A percentile compares a stretch with the other conserved stretches of the same genome.
Evolutionary conservation across 148 eudicot species (phyloP).

Genomic region (Vaccinium myrtillus): DNA sequence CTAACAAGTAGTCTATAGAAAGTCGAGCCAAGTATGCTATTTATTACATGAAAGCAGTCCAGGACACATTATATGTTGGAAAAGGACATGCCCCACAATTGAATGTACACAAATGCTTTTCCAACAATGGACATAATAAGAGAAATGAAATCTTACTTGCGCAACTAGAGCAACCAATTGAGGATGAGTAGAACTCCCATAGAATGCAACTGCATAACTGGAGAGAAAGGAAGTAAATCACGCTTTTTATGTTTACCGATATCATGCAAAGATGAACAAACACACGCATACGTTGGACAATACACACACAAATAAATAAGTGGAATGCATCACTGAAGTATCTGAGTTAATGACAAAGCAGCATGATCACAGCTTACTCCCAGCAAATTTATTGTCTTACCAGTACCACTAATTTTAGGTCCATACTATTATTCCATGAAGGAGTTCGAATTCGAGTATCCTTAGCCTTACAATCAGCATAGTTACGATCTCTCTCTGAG

Average conservation of each 20-base stretch:
- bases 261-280: not conserved
- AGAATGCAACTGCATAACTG: slow-evolving; percentile 88
- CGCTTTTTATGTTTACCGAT: not conserved
- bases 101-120: not conserved
- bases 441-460: not conserved
- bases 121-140: not conserved
- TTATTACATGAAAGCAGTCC: not conserved
- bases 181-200: slow-evolving; percentile 67
- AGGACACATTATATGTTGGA: not conserved
- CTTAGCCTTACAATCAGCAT: not conserved
- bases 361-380: not conserved
- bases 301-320: not conserved
- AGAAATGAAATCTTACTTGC: slow-evolving; percentile 55
- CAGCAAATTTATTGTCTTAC: not conserved
- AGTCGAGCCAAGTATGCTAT: not conserved
- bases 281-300: not conserved
- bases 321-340: not conserved
- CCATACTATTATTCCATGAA: not conserved
- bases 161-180: slow-evolving; percentile 89
- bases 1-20: not conserved
- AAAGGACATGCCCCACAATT: not conserved
- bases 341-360: not conserved
- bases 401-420: not conserved
- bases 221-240: slow-evolving; percentile 15
- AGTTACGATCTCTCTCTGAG: not conserved